Evolutionary conservation across 2,329 filamentous ascomycete species (phyloP).

Genomic region (Monilinia fructicola): DNA sequence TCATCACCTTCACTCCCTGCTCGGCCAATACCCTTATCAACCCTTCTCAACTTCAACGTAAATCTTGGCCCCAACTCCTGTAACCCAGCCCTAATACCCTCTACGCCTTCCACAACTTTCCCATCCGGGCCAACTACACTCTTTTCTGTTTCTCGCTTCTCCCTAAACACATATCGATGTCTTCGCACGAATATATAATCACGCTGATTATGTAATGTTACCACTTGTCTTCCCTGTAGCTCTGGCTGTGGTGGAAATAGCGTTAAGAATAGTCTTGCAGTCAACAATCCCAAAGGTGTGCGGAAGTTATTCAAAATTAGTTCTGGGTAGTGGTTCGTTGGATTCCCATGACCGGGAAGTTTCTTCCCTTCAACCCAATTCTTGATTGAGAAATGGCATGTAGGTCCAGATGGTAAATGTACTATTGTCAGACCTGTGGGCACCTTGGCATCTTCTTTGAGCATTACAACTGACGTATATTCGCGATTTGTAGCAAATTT

Average conservation of each 20-base stretch:
- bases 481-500: constrained; percentile 78
- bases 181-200: constrained; percentile 93
- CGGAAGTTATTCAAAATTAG: constrained; percentile 92
- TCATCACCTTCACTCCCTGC: constrained; percentile 58
- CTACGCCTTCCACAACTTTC: constrained; percentile 78
- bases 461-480: constrained; percentile 79
- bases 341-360: constrained; percentile 82
- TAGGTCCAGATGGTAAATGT: constrained; percentile 80
- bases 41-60: constrained; percentile 83
- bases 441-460: constrained; percentile 87
- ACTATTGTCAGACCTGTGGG: constrained; percentile 80
- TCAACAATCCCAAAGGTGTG: constrained; percentile 84
- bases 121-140: constrained; percentile 79
- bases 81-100: constrained; percentile 80
- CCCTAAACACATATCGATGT: constrained; percentile 89
- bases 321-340: constrained; percentile 88
- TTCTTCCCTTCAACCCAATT: constrained; percentile 90
- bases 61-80: constrained; percentile 86
- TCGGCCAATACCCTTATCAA: constrained; percentile 81
- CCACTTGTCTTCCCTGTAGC: constrained; percentile 80
- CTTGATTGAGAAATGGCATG: constrained; percentile 86
- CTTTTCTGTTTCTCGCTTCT: constrained; percentile 85
- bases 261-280: constrained; percentile 78
- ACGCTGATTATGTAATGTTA: constrained; percentile 91
- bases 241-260: constrained; percentile 82